Percentiles rank a stretch among this genome's conserved stretches.
These are phyloP conservation scores for Pythium pyrilobum DNA, from an alignment of 352 stramenopile species.

Conservation along the genomic window DNA sequence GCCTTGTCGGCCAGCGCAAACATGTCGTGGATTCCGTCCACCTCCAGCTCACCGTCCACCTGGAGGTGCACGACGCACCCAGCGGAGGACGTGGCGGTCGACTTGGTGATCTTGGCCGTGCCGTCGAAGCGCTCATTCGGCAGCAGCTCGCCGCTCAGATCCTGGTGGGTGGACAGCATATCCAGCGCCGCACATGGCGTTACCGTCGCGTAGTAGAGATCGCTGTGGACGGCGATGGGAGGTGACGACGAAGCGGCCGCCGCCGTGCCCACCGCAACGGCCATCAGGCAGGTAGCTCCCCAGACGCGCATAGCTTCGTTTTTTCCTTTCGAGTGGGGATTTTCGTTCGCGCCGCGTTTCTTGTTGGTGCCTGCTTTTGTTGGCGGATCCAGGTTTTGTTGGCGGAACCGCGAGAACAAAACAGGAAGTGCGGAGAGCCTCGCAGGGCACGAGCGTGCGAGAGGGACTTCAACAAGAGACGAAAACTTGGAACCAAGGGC, in stretches of 20 bases:
- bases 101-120: constrained; percentile 14
- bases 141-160: constrained; percentile 16
- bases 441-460: background rate
- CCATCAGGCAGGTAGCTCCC: background rate
- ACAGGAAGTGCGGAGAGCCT: background rate
- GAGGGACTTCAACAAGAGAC: constrained; percentile 21
- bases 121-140: constrained; percentile 4
- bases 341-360: too few species aligned
- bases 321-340: too few species aligned
- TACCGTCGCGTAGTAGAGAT: constrained; percentile 23
- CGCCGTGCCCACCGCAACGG: background rate
- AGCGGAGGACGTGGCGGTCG: background rate
- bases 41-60: constrained; percentile 5
- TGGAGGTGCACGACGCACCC: constrained; percentile 18
- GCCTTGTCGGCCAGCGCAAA: constrained; percentile 13
- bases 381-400: background rate
- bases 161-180: background rate
- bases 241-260: background rate
- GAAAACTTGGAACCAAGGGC: background rate
- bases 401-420: constrained; percentile 5
- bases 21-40: background rate
- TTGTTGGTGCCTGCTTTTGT: background rate
- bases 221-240: constrained; percentile 9
- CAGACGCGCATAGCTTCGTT: background rate
- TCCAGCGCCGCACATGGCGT: constrained; percentile 7